Percentiles rank a stretch among this genome's conserved stretches.
phyloP scores from a whole-genome alignment of 2,329 filamentous ascomycete species.

The Botrytis cinerea region DNA sequence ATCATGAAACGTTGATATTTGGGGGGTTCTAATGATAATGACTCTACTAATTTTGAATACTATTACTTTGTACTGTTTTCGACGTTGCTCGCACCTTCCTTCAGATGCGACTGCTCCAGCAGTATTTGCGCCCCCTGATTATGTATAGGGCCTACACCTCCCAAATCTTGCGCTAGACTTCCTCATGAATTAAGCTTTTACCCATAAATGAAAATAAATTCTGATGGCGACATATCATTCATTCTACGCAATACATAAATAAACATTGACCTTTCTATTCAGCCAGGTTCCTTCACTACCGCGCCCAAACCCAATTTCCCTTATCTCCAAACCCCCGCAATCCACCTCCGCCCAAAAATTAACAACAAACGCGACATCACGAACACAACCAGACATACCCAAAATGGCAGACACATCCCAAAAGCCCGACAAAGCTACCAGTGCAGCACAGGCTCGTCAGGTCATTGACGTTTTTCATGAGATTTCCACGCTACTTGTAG shows the following conservation, averaged over 20 bases:
- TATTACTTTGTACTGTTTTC: not conserved
- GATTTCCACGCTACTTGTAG: constrained; percentile 84
- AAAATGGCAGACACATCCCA: constrained; percentile 45
- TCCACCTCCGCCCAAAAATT: constrained; percentile 2
- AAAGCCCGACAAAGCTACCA: constrained; percentile 41
- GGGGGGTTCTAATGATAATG: not conserved
- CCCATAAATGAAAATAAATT: not conserved
- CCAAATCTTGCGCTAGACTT: not conserved
- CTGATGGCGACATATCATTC: not conserved
- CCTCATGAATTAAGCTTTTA: not conserved
- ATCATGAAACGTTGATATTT: not conserved
- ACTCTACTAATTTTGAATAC: not conserved
- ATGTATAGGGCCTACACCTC: not conserved
- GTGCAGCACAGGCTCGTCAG: constrained; percentile 77
- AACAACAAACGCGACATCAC: not conserved
- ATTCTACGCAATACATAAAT: not conserved
- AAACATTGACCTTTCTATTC: not conserved
- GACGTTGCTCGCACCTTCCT: not conserved
- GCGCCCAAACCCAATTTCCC: not conserved
- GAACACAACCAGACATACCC: constrained; percentile 6
- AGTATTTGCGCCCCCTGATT: not conserved
- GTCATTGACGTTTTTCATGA: constrained; percentile 82
- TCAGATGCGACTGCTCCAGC: not conserved
- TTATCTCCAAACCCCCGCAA: constrained; percentile 12
- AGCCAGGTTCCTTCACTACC: too few relatives aligned